Evolutionary conservation across 1,284 basidiomycete genomes (phyloP).

Genomic region (Hemileia vastatrix): DNA sequence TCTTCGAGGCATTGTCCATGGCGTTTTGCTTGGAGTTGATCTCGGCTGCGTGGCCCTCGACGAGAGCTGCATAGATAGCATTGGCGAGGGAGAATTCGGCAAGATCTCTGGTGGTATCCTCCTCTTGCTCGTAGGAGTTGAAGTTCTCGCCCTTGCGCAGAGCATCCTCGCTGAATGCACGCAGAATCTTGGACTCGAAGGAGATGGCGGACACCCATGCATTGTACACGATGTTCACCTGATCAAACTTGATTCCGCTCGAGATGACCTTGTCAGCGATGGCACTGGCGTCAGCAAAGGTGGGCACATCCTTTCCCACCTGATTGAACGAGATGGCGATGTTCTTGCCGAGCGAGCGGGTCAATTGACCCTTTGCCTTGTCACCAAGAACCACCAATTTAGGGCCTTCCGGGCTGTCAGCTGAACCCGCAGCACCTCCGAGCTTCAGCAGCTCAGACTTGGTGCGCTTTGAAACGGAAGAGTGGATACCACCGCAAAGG

Average conservation of each 20-base stretch:
- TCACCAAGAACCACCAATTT: slow-evolving; percentile 83
- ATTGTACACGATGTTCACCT: slow-evolving; percentile 81
- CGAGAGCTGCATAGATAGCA: slow-evolving; percentile 84
- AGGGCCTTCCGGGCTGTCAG: slow-evolving; percentile 54
- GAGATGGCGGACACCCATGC: slow-evolving; percentile 87
- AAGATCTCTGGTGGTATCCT: slow-evolving; percentile 85
- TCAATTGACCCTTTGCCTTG: slow-evolving; percentile 90
- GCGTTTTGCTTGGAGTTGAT: slow-evolving; percentile 82
- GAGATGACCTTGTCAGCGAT: slow-evolving; percentile 88
- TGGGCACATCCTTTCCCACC: slow-evolving; percentile 91
- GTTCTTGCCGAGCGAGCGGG: slow-evolving; percentile 59
- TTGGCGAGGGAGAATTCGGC: slow-evolving; percentile 94
- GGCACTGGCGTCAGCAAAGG: slow-evolving; percentile 85
- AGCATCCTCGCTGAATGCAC: slow-evolving; percentile 68
- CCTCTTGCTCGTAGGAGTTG: slow-evolving; percentile 80
- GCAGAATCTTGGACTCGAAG: slow-evolving; percentile 69
- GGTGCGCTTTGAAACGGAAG: slow-evolving; percentile 81
- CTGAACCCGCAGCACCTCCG: slow-evolving; percentile 37
- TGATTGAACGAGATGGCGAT: slow-evolving; percentile 85
- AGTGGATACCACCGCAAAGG: slow-evolving; percentile 99
- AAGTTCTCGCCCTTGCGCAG: slow-evolving; percentile 66
- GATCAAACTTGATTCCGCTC: slow-evolving; percentile 76
- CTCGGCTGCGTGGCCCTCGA: slow-evolving; percentile 93
- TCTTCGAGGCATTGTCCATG: slow-evolving; percentile 99
- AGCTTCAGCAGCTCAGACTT: slow-evolving; percentile 57